Evolutionary conservation across 257 asterid genomes (phyloP), one percentile per base, ranked within the genome.

Genomic region (Ligustrum vulgare): DNA sequence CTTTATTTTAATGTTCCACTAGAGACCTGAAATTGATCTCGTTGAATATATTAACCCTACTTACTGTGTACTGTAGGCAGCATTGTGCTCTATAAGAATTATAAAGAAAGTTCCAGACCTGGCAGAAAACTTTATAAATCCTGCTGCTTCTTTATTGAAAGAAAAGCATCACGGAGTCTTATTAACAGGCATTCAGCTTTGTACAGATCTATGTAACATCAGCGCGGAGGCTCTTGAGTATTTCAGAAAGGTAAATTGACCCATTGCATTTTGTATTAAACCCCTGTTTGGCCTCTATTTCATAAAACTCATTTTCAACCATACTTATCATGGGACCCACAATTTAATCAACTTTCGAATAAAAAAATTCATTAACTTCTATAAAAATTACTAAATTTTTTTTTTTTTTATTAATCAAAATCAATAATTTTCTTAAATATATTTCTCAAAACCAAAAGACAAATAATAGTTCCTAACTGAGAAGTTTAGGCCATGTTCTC

Each of bases 81-180:
- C 99, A 8, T 85, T 95, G 79, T 95, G 99, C 87, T 80, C 97
- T 49, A 89, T 91, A 80, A 90, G 99, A 87, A 93, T 95, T 80
- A 86, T 95, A 84, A 91, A 80, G 89, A 95, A 95, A 91, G 99
- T 91, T 67, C 99, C 99, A 0, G 99, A 95, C 87, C 88, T 93
- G 82, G 98, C 92, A 74, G 99, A 95, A 78, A 93, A 89, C 84
- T 95, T 93, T 77, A 87, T 91, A 72, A 89, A 87, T 72, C 71
- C 97, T 51, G 91, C 98, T 32, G 97, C 94, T 74, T 80, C 93
- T 47, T 84, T 95, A 78, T 82, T 95, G 79, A 95, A 90, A 85
- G 99, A 95, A 82, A 95, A 95, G 86, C 99, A 95, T 80, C 99
- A 95, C 75, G 99, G 98, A 56, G 99, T 95, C 69, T 85, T 95